phyloP scores from a whole-genome alignment of 805 yeast genomes.

The Cyberlindnera nakhonratchasimensis region DNA sequence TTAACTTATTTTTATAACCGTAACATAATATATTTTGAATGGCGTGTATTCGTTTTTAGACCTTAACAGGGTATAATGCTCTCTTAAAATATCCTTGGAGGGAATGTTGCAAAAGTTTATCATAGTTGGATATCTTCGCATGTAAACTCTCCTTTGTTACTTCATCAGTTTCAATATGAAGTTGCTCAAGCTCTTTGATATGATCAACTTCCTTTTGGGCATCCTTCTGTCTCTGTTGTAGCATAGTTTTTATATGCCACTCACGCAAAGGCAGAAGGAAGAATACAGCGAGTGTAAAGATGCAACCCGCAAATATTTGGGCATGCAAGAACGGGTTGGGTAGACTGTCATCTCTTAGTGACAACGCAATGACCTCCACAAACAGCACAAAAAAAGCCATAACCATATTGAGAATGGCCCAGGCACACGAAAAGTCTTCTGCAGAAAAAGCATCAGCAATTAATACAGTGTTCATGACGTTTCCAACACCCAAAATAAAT shows the following conservation, averaged over 20 bases:
- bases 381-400: slow-evolving; percentile 38
- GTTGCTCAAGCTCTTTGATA: not conserved
- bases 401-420: slow-evolving; percentile 35
- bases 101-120: slow-evolving; percentile 5
- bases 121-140: slow-evolving; percentile 5
- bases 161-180: slow-evolving; percentile 2
- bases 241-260: slow-evolving; percentile 39
- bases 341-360: slow-evolving; percentile 33
- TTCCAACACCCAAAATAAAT: slow-evolving; percentile 41
- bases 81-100: slow-evolving; percentile 15
- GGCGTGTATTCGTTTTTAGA: no score
- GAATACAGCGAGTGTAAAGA: slow-evolving; percentile 40
- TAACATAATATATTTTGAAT: no score
- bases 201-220: not conserved
- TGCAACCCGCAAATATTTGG: slow-evolving; percentile 56
- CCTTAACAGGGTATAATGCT: slow-evolving; percentile 16
- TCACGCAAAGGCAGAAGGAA: slow-evolving; percentile 48
- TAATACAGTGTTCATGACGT: slow-evolving; percentile 40
- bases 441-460: slow-evolving; percentile 39
- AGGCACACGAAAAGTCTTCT: slow-evolving; percentile 37
- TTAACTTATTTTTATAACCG: no score
- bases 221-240: slow-evolving; percentile 2
- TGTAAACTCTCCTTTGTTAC: slow-evolving; percentile 1
- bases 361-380: slow-evolving; percentile 56
- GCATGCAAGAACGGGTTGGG: slow-evolving; percentile 49